Conservation (phyloP, 2,329 filamentous ascomycete genomes). For the Sphaerulina musiva region DNA sequence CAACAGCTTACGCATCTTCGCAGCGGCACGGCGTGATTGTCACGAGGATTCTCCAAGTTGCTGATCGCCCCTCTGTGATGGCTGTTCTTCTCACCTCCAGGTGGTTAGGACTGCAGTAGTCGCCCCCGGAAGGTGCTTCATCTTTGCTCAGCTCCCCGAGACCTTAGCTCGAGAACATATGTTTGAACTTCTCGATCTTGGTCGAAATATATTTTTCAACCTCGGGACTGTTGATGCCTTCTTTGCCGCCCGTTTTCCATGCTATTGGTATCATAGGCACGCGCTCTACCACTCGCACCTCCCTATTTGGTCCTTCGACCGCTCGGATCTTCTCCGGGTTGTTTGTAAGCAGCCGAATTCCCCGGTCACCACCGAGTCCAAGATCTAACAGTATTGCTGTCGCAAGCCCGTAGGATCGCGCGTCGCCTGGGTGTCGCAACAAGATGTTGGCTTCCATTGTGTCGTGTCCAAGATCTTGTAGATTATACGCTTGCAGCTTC, state of each 20-base stretch:
- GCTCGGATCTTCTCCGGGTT: slow-evolving; percentile 96
- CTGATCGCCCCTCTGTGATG: neutral
- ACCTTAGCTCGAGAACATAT: slow-evolving; percentile 37
- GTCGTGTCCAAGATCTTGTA: slow-evolving; percentile 94
- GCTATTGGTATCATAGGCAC: slow-evolving; percentile 94
- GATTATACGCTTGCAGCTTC: slow-evolving; percentile 96
- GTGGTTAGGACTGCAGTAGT: neutral
- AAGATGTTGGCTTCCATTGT: slow-evolving; percentile 94
- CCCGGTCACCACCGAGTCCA: slow-evolving; percentile 60
- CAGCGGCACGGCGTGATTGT: neutral
- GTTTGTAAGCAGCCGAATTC: slow-evolving; percentile 82
- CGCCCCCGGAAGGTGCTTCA: neutral
- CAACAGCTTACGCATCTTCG: neutral
- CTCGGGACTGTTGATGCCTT: slow-evolving; percentile 78
- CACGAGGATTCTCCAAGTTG: neutral
- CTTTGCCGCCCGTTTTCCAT: slow-evolving; percentile 72
- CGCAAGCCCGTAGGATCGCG: slow-evolving; percentile 88
- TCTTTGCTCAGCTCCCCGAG: neutral
- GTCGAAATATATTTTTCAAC: slow-evolving; percentile 91
- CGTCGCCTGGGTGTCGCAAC: slow-evolving; percentile 86
- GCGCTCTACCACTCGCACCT: slow-evolving; percentile 79
- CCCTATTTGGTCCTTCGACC: slow-evolving; percentile 82
- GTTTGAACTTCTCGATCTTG: slow-evolving; percentile 59
- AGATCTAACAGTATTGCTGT: slow-evolving; percentile 90
- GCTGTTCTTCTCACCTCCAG: neutral